Percentiles rank a stretch among this genome's conserved stretches.
phyloP scores from a whole-genome alignment of 106 monocot species.

The Cymbidium sinense region DNA sequence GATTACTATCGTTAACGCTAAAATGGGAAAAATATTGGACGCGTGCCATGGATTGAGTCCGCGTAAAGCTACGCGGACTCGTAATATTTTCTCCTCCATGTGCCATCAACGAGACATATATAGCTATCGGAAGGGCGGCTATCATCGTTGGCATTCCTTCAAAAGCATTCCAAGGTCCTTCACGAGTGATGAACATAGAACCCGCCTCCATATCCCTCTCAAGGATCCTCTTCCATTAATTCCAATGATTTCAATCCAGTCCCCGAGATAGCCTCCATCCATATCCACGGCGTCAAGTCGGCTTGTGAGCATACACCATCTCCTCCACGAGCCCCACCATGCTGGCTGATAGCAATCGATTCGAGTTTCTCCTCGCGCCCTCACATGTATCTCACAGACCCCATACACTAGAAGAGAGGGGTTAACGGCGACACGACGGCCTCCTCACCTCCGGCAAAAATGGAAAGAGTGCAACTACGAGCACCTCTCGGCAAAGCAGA shows the following conservation, averaged over 20 bases:
- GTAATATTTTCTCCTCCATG: too few species aligned
- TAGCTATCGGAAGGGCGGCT: constrained; percentile 77
- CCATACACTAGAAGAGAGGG: constrained; percentile 60
- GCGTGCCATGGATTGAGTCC: too few species aligned
- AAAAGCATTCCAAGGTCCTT: constrained; percentile 93
- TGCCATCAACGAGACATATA: constrained; percentile 71
- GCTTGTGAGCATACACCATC: too few species aligned
- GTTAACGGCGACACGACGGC: constrained; percentile 27
- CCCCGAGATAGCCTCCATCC: constrained; percentile 80
- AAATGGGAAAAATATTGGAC: too few species aligned
- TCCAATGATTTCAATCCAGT: constrained; percentile 79
- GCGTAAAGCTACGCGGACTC: too few species aligned
- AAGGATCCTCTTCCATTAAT: constrained; percentile 72
- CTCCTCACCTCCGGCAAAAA: constrained; percentile 73
- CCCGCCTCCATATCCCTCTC: constrained; percentile 80
- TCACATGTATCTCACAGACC: too few species aligned
- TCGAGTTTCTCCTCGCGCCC: constrained; percentile 76
- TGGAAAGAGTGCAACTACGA: too few species aligned
- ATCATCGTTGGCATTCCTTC: constrained; percentile 75
- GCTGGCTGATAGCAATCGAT: constrained; percentile 75
- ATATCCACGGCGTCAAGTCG: constrained; percentile 56
- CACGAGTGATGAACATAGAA: constrained; percentile 89
- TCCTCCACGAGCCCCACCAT: too few species aligned
- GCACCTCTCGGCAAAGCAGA: constrained; percentile 63
- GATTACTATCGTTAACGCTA: too few species aligned